Percentiles rank a stretch among this genome's conserved stretches.
These are phyloP conservation scores for Coniochaeta sp. DNA, from an alignment of 2,329 filamentous ascomycete genomes.

Conservation along the genomic window DNA sequence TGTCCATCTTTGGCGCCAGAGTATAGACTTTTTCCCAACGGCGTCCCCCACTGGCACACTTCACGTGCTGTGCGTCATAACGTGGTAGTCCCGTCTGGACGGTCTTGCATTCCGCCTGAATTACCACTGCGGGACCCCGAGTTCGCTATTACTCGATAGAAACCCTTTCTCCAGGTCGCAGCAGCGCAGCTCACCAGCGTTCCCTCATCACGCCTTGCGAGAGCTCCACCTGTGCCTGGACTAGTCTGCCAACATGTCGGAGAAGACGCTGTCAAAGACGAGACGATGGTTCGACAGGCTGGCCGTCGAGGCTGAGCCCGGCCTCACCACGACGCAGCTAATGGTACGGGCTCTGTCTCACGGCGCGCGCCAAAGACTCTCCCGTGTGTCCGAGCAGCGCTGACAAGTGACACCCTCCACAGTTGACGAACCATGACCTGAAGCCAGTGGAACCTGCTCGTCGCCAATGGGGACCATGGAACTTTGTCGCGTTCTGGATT, in stretches of 20 bases:
- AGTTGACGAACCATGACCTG: slow-evolving; percentile 76
- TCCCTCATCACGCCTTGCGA: background rate
- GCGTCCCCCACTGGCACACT: background rate
- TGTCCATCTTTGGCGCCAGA: background rate
- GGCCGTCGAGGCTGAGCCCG: slow-evolving; percentile 67
- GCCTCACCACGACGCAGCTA: slow-evolving; percentile 69
- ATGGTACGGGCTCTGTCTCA: slow-evolving; percentile 45
- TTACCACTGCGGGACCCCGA: background rate
- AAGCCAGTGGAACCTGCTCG: slow-evolving; percentile 73
- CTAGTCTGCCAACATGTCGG: slow-evolving; percentile 16
- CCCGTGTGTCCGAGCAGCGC: slow-evolving; percentile 7
- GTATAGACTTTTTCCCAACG: background rate
- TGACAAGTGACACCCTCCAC: slow-evolving; percentile 4
- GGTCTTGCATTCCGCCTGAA: background rate
- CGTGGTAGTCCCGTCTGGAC: background rate
- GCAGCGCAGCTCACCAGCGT: background rate
- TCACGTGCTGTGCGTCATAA: background rate
- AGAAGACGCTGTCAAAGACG: slow-evolving; percentile 26
- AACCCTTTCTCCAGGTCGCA: background rate
- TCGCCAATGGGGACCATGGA: slow-evolving; percentile 79
- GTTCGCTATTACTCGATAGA: background rate
- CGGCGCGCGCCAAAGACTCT: background rate
- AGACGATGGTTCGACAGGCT: slow-evolving; percentile 49
- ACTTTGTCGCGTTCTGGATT: slow-evolving; percentile 85
- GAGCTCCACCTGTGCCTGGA: background rate